Percentiles rank a stretch among this genome's conserved stretches.
Conservation (phyloP, 2,329 filamentous ascomycete species). For the Malbranchea zuffiana region DNA sequence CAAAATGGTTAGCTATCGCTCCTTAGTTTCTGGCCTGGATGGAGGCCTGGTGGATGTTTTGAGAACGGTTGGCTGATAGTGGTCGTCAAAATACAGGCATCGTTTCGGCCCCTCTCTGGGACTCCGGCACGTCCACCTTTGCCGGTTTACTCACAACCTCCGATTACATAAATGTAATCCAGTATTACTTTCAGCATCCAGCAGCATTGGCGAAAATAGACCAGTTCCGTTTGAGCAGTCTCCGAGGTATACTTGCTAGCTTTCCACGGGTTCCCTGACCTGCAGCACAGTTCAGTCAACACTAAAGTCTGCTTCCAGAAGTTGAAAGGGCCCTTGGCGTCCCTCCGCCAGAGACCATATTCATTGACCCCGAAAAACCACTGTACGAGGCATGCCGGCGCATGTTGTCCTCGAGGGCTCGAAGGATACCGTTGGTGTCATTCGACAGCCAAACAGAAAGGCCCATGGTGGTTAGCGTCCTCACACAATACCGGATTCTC, state of each 20-base stretch:
- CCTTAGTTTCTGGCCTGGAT: background rate
- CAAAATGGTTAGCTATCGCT: slow-evolving; percentile 64
- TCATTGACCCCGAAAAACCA: slow-evolving; percentile 80
- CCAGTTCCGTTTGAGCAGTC: slow-evolving; percentile 81
- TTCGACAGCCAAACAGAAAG: slow-evolving; percentile 86
- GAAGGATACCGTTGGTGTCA: slow-evolving; percentile 87
- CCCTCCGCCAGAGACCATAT: slow-evolving; percentile 82
- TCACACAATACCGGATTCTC: slow-evolving; percentile 95
- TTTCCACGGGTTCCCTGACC: slow-evolving; percentile 7
- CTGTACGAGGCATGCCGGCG: slow-evolving; percentile 90
- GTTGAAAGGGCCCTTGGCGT: slow-evolving; percentile 92
- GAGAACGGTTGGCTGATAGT: slow-evolving; percentile 13
- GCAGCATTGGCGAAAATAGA: slow-evolving; percentile 83
- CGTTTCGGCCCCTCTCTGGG: slow-evolving; percentile 94
- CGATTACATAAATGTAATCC: slow-evolving; percentile 97
- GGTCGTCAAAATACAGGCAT: slow-evolving; percentile 53
- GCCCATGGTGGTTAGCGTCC: slow-evolving; percentile 88
- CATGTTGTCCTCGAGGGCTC: slow-evolving; percentile 87
- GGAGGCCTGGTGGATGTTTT: slow-evolving; percentile 11
- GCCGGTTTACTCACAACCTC: slow-evolving; percentile 89
- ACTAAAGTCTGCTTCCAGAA: slow-evolving; percentile 44
- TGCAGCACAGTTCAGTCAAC: slow-evolving; percentile 8
- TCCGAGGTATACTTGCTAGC: slow-evolving; percentile 56
- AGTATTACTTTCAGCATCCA: slow-evolving; percentile 97
- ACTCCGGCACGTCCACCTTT: slow-evolving; percentile 84